Conservation (phyloP, 2,329 filamentous ascomycete genomes). For the Tolypocladium cylindrosporum region DNA sequence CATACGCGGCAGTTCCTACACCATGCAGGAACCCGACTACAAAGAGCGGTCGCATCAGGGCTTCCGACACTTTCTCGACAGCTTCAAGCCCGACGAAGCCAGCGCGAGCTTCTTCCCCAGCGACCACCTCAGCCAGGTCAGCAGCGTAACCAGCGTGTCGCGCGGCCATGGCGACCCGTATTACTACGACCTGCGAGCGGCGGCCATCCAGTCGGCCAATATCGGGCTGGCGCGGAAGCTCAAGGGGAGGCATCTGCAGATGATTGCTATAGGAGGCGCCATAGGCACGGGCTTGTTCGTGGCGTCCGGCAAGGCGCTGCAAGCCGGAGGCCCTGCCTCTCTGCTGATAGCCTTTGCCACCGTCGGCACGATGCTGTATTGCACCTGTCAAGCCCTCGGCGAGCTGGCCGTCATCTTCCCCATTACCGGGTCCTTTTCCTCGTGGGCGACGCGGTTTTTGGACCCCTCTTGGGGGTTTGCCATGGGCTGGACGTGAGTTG, state of each 20-base stretch:
- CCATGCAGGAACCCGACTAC: conserved; percentile 40
- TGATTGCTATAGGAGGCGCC: conserved; percentile 93
- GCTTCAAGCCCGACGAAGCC: conserved; percentile 51
- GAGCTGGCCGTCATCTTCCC: conserved; percentile 91
- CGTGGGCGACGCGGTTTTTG: conserved; percentile 84
- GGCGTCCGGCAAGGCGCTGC: conserved; percentile 63
- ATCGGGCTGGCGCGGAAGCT: conserved; percentile 67
- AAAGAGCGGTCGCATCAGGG: conserved; percentile 24
- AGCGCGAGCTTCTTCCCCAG: conserved; percentile 35
- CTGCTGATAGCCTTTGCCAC: conserved; percentile 68
- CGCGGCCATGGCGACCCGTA: conserved; percentile 23
- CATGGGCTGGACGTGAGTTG: conserved; percentile 80
- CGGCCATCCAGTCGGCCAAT: conserved; percentile 63
- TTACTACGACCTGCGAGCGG: conserved; percentile 45
- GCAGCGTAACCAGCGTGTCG: conserved; percentile 9
- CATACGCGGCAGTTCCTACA: conserved; percentile 38
- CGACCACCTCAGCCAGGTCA: conserved; percentile 26
- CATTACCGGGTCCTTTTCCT: conserved; percentile 82
- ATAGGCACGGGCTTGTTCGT: conserved; percentile 89
- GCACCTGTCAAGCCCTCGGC: conserved; percentile 82
- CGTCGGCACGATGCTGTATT: conserved; percentile 81
- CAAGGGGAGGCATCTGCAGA: conserved; percentile 81
- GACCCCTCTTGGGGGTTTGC: conserved; percentile 93
- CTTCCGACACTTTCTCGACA: conserved; percentile 42
- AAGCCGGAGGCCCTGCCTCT: conserved; percentile 68